Percentiles rank a stretch among this genome's conserved stretches.
Conservation (phyloP, 2,329 filamentous ascomycete genomes). For the Knufia fluminis region DNA sequence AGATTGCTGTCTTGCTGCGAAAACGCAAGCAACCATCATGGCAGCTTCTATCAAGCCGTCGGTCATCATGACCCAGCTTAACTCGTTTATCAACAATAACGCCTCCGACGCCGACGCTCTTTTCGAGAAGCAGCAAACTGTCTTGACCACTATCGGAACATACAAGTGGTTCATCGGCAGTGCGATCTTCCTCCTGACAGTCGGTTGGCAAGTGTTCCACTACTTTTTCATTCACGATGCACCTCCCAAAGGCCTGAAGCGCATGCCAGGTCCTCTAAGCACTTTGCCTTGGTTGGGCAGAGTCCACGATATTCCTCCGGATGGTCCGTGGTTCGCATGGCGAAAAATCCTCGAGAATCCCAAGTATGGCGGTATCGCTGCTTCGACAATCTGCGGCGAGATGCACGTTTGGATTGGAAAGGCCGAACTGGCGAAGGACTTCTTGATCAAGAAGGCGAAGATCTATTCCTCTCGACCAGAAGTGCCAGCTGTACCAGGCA, state of each 20-base stretch:
- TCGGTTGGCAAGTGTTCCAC: slow-evolving; percentile 33
- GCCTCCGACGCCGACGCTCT: slow-evolving; percentile 21
- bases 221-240: slow-evolving; percentile 20
- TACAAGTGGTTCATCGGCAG: slow-evolving; percentile 25
- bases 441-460: slow-evolving; percentile 24
- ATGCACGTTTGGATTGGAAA: slow-evolving; percentile 24
- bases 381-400: slow-evolving; percentile 24
- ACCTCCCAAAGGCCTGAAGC: slow-evolving; percentile 22
- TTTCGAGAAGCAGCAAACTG: slow-evolving; percentile 19
- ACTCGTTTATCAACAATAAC: slow-evolving; percentile 17
- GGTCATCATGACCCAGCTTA: slow-evolving; percentile 25
- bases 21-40: slow-evolving; percentile 12
- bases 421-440: slow-evolving; percentile 21
- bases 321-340: slow-evolving; percentile 24
- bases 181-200: slow-evolving; percentile 20
- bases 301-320: slow-evolving; percentile 24
- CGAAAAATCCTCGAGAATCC: slow-evolving; percentile 21
- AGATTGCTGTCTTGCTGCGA: not conserved
- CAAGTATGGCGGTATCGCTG: slow-evolving; percentile 21
- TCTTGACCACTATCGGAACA: slow-evolving; percentile 19
- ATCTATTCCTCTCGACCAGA: slow-evolving; percentile 23
- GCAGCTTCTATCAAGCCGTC: slow-evolving; percentile 24
- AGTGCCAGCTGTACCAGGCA: slow-evolving; percentile 23
- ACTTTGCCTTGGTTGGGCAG: slow-evolving; percentile 23
- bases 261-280: slow-evolving; percentile 20